Percentiles rank a stretch among this genome's conserved stretches.
These are phyloP conservation scores for Mycena indigotica DNA, from an alignment of 768 basidiomycete genomes.

Conservation along the genomic window DNA sequence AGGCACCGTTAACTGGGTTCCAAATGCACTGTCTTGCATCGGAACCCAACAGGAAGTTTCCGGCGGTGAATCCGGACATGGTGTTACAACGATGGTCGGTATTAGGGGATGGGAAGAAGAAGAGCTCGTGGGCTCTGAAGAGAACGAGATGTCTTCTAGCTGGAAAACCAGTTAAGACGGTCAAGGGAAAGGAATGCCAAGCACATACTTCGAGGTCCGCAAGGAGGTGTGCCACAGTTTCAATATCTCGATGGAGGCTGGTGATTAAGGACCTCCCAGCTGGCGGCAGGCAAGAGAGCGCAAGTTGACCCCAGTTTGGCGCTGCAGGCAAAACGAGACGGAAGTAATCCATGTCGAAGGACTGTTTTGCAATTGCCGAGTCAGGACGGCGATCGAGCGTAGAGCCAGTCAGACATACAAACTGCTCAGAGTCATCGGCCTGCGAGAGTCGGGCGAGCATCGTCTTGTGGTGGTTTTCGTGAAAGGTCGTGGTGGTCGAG, in stretches of 20 bases:
- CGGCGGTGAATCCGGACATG: slow-evolving; percentile 41
- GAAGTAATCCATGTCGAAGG: background rate
- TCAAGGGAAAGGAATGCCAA: background rate
- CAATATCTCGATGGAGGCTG: background rate
- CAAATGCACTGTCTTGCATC: slow-evolving; percentile 57
- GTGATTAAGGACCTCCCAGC: background rate
- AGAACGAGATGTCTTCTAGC: background rate
- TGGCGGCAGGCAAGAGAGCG: background rate
- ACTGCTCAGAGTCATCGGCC: background rate
- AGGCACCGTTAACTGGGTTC: slow-evolving; percentile 52
- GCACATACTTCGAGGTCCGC: background rate
- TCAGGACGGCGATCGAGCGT: background rate
- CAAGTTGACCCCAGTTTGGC: background rate
- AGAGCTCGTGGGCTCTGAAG: slow-evolving; percentile 22
- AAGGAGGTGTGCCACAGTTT: background rate
- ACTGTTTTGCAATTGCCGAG: background rate
- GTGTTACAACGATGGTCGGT: slow-evolving; percentile 56
- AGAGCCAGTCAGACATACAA: background rate
- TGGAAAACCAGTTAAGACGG: background rate
- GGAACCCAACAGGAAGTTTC: slow-evolving; percentile 51
- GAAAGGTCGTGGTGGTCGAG: background rate
- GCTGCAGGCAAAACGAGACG: background rate
- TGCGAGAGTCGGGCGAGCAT: slow-evolving; percentile 1
- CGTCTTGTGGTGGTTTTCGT: too few relatives aligned
- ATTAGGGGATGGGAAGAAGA: slow-evolving; percentile 37